These are phyloP conservation scores for Drechslera avenae DNA, from an alignment of 2,329 filamentous ascomycete species.

Conservation along the genomic window DNA sequence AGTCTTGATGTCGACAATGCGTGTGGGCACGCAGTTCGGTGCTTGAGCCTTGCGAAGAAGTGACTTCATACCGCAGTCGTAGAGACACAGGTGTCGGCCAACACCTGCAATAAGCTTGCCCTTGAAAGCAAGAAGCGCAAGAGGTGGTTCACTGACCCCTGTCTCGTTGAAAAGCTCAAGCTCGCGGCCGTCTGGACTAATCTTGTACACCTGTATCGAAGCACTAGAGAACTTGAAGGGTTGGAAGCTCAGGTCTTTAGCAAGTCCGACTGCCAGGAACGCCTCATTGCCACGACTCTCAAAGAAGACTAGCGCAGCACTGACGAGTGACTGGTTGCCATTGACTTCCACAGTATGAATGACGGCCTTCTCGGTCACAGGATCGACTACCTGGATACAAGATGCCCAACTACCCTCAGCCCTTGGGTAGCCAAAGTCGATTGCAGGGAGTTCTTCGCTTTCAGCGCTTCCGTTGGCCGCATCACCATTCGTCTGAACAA, in stretches of 20 bases:
- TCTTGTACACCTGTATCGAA: constrained; percentile 90
- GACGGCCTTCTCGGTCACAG: constrained; percentile 70
- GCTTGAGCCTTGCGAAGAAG: constrained; percentile 90
- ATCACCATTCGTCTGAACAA: constrained; percentile 23
- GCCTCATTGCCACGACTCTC: constrained; percentile 80
- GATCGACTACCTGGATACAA: constrained; percentile 91
- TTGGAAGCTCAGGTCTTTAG: constrained; percentile 82
- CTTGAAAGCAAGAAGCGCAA: constrained; percentile 91
- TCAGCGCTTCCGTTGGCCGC: constrained; percentile 22
- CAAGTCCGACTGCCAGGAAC: constrained; percentile 93
- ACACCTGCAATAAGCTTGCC: constrained; percentile 86
- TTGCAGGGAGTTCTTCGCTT: constrained; percentile 68
- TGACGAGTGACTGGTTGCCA: constrained; percentile 90
- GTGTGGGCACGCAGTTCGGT: constrained; percentile 70
- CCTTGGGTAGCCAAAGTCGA: constrained; percentile 87
- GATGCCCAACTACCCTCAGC: constrained; percentile 91
- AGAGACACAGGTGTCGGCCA: constrained; percentile 80
- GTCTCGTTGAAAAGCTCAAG: constrained; percentile 98
- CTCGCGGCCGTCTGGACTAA: constrained; percentile 83
- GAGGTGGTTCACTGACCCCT: constrained; percentile 83
- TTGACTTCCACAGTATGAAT: constrained; percentile 80
- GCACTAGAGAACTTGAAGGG: constrained; percentile 74
- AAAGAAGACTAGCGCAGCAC: constrained; percentile 82
- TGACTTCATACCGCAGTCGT: constrained; percentile 91
- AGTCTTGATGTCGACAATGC: constrained; percentile 88